These are phyloP conservation scores for Pochonia chlamydosporia DNA, from an alignment of 2,329 filamentous ascomycete genomes.

Conservation along the genomic window DNA sequence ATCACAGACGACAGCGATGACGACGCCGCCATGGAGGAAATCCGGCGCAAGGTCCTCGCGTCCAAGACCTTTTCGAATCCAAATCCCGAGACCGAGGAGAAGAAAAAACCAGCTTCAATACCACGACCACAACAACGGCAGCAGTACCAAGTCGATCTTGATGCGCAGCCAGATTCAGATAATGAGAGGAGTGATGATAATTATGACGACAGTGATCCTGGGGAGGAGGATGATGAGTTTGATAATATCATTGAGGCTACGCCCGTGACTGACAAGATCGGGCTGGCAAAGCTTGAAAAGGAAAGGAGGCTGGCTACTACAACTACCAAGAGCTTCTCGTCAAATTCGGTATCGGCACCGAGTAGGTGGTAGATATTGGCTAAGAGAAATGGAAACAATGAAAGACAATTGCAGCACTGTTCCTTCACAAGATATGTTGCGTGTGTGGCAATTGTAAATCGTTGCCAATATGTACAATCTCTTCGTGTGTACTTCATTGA, in stretches of 20 bases:
- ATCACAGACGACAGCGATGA: conserved; percentile 75
- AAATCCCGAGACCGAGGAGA: conserved; percentile 41
- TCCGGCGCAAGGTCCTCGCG: conserved; percentile 81
- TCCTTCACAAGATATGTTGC: no score
- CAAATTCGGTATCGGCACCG: conserved; percentile 42
- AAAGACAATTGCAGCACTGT: not conserved
- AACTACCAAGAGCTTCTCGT: conserved; percentile 46
- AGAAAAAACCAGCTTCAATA: conserved; percentile 60
- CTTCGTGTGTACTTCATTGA: not conserved
- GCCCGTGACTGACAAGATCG: conserved; percentile 80
- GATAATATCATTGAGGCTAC: conserved; percentile 91
- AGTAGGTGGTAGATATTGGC: conserved; percentile 33
- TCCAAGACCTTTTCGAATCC: conserved; percentile 73
- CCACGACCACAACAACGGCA: conserved; percentile 43
- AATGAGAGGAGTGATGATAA: conserved; percentile 52
- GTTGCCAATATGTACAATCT: not conserved
- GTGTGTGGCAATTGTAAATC: no score
- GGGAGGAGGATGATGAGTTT: conserved; percentile 70
- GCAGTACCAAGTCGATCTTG: conserved; percentile 51
- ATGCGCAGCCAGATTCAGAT: conserved; percentile 54
- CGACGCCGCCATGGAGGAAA: conserved; percentile 77
- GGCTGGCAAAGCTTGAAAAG: conserved; percentile 52
- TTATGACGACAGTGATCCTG: conserved; percentile 49
- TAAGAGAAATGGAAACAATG: not conserved
- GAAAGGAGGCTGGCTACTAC: conserved; percentile 43